Base-by-base conservation (phyloP, 176 grass and related monocot species). In the Musa schizocarpa region DNA sequence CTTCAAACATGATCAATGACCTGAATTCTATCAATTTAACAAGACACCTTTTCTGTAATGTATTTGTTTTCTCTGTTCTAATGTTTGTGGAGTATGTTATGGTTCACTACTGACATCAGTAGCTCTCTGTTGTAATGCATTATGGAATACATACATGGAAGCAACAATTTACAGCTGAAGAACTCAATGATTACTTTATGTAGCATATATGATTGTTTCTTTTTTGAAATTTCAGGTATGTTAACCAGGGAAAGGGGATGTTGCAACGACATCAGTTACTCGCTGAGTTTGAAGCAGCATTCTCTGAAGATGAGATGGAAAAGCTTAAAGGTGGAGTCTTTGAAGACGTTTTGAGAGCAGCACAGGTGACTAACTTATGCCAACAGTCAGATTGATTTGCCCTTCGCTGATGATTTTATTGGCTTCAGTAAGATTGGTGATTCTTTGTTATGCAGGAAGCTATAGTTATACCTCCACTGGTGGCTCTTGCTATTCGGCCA, bases 171-270 rank as follows among this genome's bases (percentile, higher is more conserved):
- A 10, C 29, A 21, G 53, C 50, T 2, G 3, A 63, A 14, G 3
- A n/a, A 14, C 25, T 22, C 65, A 1, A 76, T 20, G 57, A 16
- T 57, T 29, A 59, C 19, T 17, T 58, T 12, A 10, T 10, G 12
- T 22, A 22, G 2, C n/a, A 10, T 12, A 19, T 54, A 19, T 24
- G 22, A 21, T 68, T 9, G 43, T 23, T 62, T 13, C 19, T 20
- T 21, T 55, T 56, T 9, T 14, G 12, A 24, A 16, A 9, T 61
- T 13, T 34, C 43, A 80, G 95, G 78, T 99, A 89, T 89, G 88
- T 99, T 79, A 82, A 91, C 80, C 86, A 91, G 29, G 95, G 90
- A 75, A 93, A 91, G 58, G 95, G 95, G 84, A 99, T 99, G 95
- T 86, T 99, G 43, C 84, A 94, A 76, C 95, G 86, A 26, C 88